Evolutionary conservation across 2,329 filamentous ascomycete genomes (phyloP), one percentile per base, ranked within the genome.

Genomic region (Scedosporium apiospermum): DNA sequence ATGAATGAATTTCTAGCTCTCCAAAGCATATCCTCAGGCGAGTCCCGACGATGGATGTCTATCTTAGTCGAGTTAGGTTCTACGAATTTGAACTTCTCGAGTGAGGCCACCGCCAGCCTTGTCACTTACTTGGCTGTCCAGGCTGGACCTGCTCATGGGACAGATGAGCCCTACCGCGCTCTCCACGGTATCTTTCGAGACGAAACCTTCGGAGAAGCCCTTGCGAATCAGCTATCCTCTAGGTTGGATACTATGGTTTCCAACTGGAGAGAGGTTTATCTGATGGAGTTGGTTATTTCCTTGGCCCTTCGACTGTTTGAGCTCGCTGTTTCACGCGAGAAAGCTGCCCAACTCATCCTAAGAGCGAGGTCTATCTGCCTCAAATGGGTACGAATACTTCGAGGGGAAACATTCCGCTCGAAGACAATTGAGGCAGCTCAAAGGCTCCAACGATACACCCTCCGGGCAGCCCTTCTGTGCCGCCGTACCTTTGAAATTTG

Each of bases 31-130:
- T 66, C 82, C 0, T 73, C 77, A 0, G 82, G 82, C 0, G 74
- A 72, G 2, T 66, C 73, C 9, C 72, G 77, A 0, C 75, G 83
- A 0, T 86, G 83, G 84, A 66, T 76, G 0, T 71, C 74, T 0
- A 72, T 86, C 0, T 67, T 84, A 0, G 69, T 75, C 0, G 83
- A 86, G 64, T 65, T 86, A 4, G 81, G 75, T 0, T 77, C 79
- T 0, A 77, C 80, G 0, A 71, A 83, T 64, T 60, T 91, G 3
- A 88, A 88, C 65, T 83, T 89, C 64, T 83, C 81, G 34, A 78
- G 77, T 0, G 77, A 82, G 34, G 75, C 78, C 0, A 82, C 82
- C 0, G 75, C 76, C 34, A 64, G 73, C 0, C 66, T 88, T 0
- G 68, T 90, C 1, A 72, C 73, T 1, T 80, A 82, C 7, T 71